These are phyloP conservation scores for Calonectria pseudoturangicola DNA, from an alignment of 2,329 filamentous ascomycete species.

Conservation along the genomic window DNA sequence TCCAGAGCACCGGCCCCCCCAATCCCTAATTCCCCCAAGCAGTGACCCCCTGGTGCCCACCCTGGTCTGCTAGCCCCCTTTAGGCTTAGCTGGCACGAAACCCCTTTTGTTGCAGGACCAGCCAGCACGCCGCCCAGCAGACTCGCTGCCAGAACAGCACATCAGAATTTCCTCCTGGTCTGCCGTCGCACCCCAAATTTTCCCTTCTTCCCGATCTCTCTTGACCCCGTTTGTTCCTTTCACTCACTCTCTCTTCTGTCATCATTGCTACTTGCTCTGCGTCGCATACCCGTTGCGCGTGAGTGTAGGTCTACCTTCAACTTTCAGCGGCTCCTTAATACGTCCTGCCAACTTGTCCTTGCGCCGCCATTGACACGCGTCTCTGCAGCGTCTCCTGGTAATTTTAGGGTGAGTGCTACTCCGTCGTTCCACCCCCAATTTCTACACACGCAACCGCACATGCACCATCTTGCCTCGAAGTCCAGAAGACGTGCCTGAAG, in stretches of 20 bases:
- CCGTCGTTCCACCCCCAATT: constrained; percentile 51
- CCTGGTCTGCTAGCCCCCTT: constrained; percentile 48
- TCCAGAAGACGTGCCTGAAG: constrained; percentile 42
- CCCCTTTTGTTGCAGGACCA: constrained; percentile 58
- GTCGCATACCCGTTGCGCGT: constrained; percentile 53
- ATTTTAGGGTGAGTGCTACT: constrained; percentile 53
- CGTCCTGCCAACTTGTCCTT: constrained; percentile 55
- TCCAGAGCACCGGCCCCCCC: constrained; percentile 50
- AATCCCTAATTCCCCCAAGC: constrained; percentile 34
- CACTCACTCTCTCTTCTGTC: constrained; percentile 54
- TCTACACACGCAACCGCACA: constrained; percentile 24
- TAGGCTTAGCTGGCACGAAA: constrained; percentile 54
- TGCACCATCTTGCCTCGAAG: constrained; percentile 27
- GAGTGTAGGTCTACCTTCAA: constrained; percentile 52
- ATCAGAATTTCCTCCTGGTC: constrained; percentile 59
- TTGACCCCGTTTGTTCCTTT: constrained; percentile 50
- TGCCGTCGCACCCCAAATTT: constrained; percentile 57
- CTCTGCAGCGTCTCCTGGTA: constrained; percentile 57
- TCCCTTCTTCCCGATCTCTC: constrained; percentile 51
- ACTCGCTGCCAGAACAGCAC: constrained; percentile 57
- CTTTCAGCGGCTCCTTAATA: constrained; percentile 50
- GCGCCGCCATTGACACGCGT: constrained; percentile 60
- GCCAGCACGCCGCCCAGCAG: constrained; percentile 53
- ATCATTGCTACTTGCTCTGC: constrained; percentile 63
- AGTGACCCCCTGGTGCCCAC: constrained; percentile 43